These are phyloP conservation scores for Symmetrospora coprosmae DNA, from an alignment of 768 basidiomycete genomes.

Conservation along the genomic window DNA sequence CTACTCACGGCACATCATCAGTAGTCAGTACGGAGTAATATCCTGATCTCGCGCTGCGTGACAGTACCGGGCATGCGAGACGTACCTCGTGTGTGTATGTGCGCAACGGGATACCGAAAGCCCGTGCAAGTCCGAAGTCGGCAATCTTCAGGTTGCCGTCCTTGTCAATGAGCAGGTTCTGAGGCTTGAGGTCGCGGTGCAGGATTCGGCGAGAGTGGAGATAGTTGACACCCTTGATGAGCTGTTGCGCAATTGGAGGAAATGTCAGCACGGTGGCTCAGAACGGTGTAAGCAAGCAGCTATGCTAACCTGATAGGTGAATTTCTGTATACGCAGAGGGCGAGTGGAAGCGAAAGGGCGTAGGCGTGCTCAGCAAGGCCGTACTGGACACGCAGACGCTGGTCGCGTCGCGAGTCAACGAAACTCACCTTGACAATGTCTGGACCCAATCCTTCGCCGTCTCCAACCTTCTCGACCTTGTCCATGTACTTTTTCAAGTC, in stretches of 20 bases:
- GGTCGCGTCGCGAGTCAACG: not conserved
- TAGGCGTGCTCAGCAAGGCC: too few relatives aligned
- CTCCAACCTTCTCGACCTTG: conserved; percentile 50
- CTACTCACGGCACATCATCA: too few relatives aligned
- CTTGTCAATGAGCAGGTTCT: conserved; percentile 84
- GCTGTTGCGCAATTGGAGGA: conserved; percentile 45
- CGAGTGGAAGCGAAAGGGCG: not conserved
- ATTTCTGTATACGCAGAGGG: not conserved
- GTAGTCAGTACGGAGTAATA: too few relatives aligned
- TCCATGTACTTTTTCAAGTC: conserved; percentile 98
- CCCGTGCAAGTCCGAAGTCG: conserved; percentile 88
- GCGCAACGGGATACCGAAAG: conserved; percentile 94
- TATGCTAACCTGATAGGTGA: conserved; percentile 16
- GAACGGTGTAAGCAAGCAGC: not conserved
- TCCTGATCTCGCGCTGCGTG: too few relatives aligned
- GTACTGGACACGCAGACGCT: too few relatives aligned
- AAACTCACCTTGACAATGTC: conserved; percentile 51
- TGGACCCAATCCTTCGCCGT: conserved; percentile 42
- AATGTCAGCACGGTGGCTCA: conserved; percentile 40
- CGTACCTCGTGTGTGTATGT: conserved; percentile 97
- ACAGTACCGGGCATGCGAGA: too few relatives aligned
- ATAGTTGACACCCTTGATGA: conserved; percentile 77
- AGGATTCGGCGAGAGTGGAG: conserved; percentile 91
- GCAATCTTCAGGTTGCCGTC: conserved; percentile 84
- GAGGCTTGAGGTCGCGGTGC: conserved; percentile 73